Evolutionary conservation across 176 grass and related monocot genomes (phyloP).

Genomic region (Phyllostachys edulis): DNA sequence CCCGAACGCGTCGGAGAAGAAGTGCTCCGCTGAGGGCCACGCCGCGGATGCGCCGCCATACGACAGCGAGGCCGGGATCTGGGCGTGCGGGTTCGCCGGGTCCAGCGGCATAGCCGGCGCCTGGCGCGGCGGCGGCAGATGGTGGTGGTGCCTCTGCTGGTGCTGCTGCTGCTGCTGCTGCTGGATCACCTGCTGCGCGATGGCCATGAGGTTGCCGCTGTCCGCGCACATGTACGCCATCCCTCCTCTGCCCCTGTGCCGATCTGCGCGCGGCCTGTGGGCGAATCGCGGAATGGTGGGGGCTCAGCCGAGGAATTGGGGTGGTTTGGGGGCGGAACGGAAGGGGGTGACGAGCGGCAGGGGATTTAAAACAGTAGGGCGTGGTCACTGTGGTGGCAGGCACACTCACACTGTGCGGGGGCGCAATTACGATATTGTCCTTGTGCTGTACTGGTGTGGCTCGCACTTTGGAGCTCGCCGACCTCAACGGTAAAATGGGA

Average conservation of each 20-base stretch:
- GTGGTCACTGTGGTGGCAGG: conserved; percentile 34
- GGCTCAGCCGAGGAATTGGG: conserved; percentile 11
- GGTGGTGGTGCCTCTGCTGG: conserved; percentile 50
- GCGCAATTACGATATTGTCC: conserved; percentile 13
- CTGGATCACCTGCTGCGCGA: conserved; percentile 96
- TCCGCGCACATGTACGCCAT: conserved; percentile 99
- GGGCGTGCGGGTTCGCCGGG: conserved; percentile 31
- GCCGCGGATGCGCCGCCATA: conserved; percentile 27
- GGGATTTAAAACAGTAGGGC: conserved; percentile 76
- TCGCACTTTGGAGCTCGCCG: conserved; percentile 1
- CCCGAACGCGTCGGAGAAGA: conserved; percentile 50
- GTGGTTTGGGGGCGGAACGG: neutral
- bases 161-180: conserved; percentile 84
- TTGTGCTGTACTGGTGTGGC: neutral
- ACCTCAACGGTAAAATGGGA: conserved; percentile 59
- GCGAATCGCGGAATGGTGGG: conserved; percentile 7
- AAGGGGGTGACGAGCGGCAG: conserved; percentile 46
- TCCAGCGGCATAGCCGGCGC: conserved; percentile 5
- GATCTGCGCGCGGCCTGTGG: conserved; percentile 13
- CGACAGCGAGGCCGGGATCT: conserved; percentile 42
- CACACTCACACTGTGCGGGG: conserved; percentile 10
- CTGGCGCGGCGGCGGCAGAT: conserved; percentile 36
- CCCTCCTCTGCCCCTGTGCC: neutral
- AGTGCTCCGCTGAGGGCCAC: conserved; percentile 47
- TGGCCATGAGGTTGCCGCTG: conserved; percentile 99